phyloP scores from a whole-genome alignment of 768 basidiomycete species.

The Amanita subjunquillea region DNA sequence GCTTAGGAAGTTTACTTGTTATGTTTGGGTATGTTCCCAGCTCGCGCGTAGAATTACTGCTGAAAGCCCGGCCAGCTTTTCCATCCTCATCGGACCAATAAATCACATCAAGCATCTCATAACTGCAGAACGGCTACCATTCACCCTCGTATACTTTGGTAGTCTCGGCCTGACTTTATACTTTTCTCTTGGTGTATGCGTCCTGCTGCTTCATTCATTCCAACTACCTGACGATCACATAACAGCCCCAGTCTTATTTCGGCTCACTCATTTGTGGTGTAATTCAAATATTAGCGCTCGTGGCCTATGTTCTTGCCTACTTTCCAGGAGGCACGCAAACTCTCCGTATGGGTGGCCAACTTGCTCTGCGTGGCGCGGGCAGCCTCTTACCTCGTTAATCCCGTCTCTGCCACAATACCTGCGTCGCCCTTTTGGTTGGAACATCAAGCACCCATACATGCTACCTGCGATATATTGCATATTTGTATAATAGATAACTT shows the following conservation, averaged over 20 bases:
- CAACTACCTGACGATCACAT: background rate
- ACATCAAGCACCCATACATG: background rate
- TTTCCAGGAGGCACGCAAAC: constrained; percentile 88
- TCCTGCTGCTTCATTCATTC: background rate
- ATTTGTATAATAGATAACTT: constrained; percentile 2
- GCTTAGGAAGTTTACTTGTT: constrained; percentile 83
- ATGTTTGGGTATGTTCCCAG: constrained; percentile 74
- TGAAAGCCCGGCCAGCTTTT: constrained; percentile 41
- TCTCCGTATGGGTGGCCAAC: constrained; percentile 66
- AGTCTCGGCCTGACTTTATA: constrained; percentile 84
- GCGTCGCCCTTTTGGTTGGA: background rate
- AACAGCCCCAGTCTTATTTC: constrained; percentile 72
- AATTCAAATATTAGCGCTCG: constrained; percentile 71
- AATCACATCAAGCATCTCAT: constrained; percentile 86
- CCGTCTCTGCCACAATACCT: background rate
- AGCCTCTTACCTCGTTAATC: constrained; percentile 68
- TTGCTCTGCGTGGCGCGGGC: constrained; percentile 78
- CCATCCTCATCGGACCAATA: constrained; percentile 80
- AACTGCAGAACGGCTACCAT: constrained; percentile 76
- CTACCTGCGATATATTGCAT: background rate
- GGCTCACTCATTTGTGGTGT: constrained; percentile 78
- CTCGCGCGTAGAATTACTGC: background rate
- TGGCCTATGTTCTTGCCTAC: constrained; percentile 88
- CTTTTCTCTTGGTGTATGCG: constrained; percentile 79
- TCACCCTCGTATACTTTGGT: constrained; percentile 72